phyloP scores from a whole-genome alignment of 257 asterid species.

The Leonotis leonurus region DNA sequence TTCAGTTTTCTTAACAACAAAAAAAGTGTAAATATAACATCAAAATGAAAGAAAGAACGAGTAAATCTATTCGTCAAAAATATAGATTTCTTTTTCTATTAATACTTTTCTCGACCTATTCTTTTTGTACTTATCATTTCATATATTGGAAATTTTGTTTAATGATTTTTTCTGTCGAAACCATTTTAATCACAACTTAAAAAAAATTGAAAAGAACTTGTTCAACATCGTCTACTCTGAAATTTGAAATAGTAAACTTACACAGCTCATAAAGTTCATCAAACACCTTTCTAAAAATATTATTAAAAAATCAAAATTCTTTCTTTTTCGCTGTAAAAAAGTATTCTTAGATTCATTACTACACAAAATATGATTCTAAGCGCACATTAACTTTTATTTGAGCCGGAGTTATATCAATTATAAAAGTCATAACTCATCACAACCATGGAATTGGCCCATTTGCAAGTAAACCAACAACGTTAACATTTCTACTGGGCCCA shows the following conservation, averaged over 20 bases:
- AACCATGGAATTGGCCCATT: too few relatives aligned
- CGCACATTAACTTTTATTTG: neutral
- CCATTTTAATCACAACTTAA: neutral
- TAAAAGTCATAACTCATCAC: too few relatives aligned
- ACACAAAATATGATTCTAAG: constrained; percentile 22
- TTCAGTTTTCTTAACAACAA: neutral
- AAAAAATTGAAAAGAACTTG: neutral
- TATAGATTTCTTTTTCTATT: too few relatives aligned
- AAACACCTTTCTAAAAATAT: neutral
- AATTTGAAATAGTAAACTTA: neutral
- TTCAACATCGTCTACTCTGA: neutral
- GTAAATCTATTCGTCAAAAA: too few relatives aligned
- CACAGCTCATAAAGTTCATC: neutral
- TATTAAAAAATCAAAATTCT: too few relatives aligned
- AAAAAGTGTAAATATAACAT: too few relatives aligned
- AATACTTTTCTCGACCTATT: too few relatives aligned
- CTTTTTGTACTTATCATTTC: neutral
- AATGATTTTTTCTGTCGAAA: neutral
- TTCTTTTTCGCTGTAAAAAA: neutral
- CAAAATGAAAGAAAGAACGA: too few relatives aligned
- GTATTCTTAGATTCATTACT: constrained; percentile 36
- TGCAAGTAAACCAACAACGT: too few relatives aligned
- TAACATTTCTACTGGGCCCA: too few relatives aligned
- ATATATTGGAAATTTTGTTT: neutral
- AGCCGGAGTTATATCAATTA: neutral